phyloP scores from a whole-genome alignment of 129 eudicot genomes.

The Pulicaria dysenterica region DNA sequence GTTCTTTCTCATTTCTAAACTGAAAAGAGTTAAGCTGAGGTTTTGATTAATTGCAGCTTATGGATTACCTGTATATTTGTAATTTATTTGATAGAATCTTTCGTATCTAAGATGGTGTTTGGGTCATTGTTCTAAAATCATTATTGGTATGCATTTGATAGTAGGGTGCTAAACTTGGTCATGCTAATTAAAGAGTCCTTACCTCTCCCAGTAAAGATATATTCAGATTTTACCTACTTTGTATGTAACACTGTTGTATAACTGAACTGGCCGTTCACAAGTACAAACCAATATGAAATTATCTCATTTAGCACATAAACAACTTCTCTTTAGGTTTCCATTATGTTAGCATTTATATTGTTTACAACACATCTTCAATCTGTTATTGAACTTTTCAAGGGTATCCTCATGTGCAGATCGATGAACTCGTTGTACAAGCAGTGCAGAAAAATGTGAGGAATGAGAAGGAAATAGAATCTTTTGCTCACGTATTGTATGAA shows the following conservation, averaged over 20 bases:
- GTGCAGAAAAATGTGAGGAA: constrained; percentile 48
- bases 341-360: background rate
- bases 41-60: background rate
- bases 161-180: too few relatives aligned
- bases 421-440: constrained; percentile 88
- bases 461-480: constrained; percentile 66
- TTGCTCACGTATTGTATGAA: constrained; percentile 58
- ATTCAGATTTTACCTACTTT: too few relatives aligned
- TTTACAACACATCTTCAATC: background rate
- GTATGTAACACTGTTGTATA: too few relatives aligned
- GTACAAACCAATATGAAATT: constrained; percentile 2
- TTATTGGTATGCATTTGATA: too few relatives aligned
- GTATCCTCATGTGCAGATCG: constrained; percentile 57
- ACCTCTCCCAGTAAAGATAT: too few relatives aligned
- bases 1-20: background rate
- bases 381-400: background rate
- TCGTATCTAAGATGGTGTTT: background rate
- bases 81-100: background rate
- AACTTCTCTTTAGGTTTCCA: background rate
- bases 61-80: background rate
- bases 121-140: background rate
- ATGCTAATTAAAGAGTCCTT: too few relatives aligned
- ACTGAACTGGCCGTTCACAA: background rate
- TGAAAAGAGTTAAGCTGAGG: background rate
- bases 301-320: background rate